A percentile compares a stretch with the other conserved stretches of the same genome.
Evolutionary conservation across 257 asterid genomes (phyloP).

Genomic region (Nicotiana benthamiana): DNA sequence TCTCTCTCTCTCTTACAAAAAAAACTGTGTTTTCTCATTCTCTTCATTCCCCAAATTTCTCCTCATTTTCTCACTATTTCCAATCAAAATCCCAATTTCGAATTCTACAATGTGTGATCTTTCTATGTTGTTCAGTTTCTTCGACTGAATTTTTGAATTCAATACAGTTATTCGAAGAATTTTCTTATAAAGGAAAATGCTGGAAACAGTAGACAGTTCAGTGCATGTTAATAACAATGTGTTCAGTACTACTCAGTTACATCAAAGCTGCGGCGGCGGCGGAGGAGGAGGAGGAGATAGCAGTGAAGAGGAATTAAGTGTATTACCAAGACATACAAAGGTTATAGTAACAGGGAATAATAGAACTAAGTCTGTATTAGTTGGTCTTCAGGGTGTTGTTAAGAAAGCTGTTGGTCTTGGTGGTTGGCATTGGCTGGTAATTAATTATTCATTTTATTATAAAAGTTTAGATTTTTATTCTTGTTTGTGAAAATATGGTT

Average conservation of each 20-base stretch:
- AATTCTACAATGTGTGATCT: slow-evolving; percentile 29
- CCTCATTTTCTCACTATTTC: slow-evolving; percentile 28
- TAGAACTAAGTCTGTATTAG: slow-evolving; percentile 85
- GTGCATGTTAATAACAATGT: slow-evolving; percentile 46
- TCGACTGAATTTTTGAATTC: not conserved
- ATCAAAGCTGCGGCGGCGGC: slow-evolving; percentile 33
- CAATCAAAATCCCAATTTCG: slow-evolving; percentile 7
- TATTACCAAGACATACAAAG: slow-evolving; percentile 81
- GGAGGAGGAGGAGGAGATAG: slow-evolving; percentile 62
- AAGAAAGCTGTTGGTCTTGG: slow-evolving; percentile 96
- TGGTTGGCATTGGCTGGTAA: slow-evolving; percentile 98
- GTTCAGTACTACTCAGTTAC: slow-evolving; percentile 36
- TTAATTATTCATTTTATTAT: not conserved
- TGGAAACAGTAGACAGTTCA: slow-evolving; percentile 41
- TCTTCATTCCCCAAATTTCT: slow-evolving; percentile 19
- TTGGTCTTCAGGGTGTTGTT: slow-evolving; percentile 86
- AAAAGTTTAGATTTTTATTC: not conserved
- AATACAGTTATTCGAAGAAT: not conserved
- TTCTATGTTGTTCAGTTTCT: not conserved
- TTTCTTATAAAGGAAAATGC: slow-evolving; percentile 27
- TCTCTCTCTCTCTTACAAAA: not conserved
- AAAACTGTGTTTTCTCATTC: slow-evolving; percentile 40
- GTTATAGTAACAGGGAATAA: slow-evolving; percentile 94
- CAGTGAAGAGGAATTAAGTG: slow-evolving; percentile 82
- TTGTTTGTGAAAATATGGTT: not conserved